phyloP scores from a whole-genome alignment of 371 early-diverging fungal species.

The Zopfochytrium polystomum region DNA sequence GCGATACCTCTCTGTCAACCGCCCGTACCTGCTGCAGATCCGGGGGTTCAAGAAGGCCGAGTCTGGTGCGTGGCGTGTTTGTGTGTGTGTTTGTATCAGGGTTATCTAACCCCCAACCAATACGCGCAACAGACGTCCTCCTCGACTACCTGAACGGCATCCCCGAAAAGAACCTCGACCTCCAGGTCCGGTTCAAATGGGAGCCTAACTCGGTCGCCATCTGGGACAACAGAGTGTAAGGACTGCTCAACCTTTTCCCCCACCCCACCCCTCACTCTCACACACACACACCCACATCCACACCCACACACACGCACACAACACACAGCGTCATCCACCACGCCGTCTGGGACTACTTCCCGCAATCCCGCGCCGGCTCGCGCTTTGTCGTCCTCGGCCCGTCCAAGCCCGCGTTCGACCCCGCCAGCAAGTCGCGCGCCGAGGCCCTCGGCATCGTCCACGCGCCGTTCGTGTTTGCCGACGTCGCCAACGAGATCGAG shows the following conservation, averaged over 20 bases:
- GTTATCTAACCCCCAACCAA: too few relatives aligned
- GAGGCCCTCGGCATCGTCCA: neutral
- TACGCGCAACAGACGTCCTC: too few relatives aligned
- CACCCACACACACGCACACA: too few relatives aligned
- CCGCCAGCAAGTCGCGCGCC: neutral
- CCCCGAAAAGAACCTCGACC: neutral
- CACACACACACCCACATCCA: neutral
- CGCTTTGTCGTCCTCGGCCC: conserved; percentile 54
- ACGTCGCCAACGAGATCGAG: neutral
- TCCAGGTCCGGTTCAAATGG: neutral
- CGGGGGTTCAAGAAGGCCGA: conserved; percentile 52
- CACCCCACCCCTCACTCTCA: neutral
- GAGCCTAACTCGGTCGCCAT: neutral
- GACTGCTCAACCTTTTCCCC: too few relatives aligned
- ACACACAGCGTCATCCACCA: too few relatives aligned
- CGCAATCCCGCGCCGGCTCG: conserved; percentile 47
- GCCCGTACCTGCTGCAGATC: conserved; percentile 53
- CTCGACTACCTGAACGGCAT: neutral
- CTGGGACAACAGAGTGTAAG: neutral
- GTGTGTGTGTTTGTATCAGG: too few relatives aligned
- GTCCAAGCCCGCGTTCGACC: neutral
- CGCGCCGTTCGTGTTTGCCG: neutral
- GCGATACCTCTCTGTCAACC: conserved; percentile 57
- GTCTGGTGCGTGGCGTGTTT: too few relatives aligned
- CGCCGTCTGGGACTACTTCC: conserved; percentile 54